Evolutionary conservation across 164 flowering plant species (phyloP).

Genomic region (Hamamelis virginiana): DNA sequence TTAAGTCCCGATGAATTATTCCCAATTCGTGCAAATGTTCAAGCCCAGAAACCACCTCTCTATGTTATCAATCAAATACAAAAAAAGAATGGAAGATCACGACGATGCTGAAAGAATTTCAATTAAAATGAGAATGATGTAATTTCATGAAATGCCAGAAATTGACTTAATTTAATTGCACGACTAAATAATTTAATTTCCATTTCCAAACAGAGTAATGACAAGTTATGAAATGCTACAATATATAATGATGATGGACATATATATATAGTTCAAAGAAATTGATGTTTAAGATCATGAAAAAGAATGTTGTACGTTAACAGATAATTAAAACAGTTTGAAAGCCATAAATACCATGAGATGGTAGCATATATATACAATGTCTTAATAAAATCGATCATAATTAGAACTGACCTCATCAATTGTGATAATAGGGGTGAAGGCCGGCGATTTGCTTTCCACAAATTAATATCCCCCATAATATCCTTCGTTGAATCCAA

Average conservation of each 20-base stretch:
- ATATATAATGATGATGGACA: too few species aligned
- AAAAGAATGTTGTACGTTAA: not conserved
- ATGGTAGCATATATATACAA: not conserved
- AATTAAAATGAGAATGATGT: not conserved
- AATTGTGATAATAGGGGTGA: conserved; percentile 35
- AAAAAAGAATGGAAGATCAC: conserved; percentile 5
- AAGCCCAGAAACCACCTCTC: conserved; percentile 51
- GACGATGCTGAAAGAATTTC: not conserved
- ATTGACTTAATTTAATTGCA: not conserved
- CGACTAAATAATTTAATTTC: too few species aligned
- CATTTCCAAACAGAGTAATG: too few species aligned
- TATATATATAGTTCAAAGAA: too few species aligned
- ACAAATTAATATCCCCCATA: conserved; percentile 28
- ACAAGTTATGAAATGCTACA: too few species aligned
- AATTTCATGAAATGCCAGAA: not conserved
- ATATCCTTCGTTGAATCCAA: conserved; percentile 26
- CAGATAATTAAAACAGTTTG: not conserved
- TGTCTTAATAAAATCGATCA: not conserved
- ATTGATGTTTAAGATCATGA: too few species aligned
- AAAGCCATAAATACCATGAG: not conserved
- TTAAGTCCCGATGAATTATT: conserved; percentile 51
- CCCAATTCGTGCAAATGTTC: conserved; percentile 53
- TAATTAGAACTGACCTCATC: conserved; percentile 43
- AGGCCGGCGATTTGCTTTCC: conserved; percentile 48
- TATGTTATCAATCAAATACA: too few species aligned